Evolutionary conservation across 2,329 filamentous ascomycete species (phyloP).

Genomic region (Sporothrix brasiliensis): DNA sequence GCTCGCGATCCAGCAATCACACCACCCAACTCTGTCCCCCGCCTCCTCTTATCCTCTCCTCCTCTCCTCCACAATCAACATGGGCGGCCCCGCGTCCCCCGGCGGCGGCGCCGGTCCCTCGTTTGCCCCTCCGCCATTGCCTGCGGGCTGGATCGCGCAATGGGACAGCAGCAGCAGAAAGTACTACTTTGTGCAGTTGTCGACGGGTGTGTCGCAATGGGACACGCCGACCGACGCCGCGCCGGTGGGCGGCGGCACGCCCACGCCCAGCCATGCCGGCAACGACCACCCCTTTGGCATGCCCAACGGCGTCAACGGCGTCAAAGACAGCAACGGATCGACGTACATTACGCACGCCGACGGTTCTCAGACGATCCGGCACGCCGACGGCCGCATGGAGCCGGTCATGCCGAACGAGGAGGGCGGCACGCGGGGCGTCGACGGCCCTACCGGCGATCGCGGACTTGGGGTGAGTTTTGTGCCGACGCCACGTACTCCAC

Average conservation of each 20-base stretch:
- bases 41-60: too few species aligned
- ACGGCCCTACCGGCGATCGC: constrained; percentile 52
- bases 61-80: constrained; percentile 38
- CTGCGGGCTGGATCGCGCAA: constrained; percentile 69
- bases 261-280: constrained; percentile 56
- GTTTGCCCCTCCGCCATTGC: constrained; percentile 62
- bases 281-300: constrained; percentile 65
- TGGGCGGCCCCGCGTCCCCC: constrained; percentile 62
- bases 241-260: constrained; percentile 57
- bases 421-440: constrained; percentile 49
- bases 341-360: constrained; percentile 65
- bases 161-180: constrained; percentile 67
- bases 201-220: constrained; percentile 73
- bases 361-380: constrained; percentile 62
- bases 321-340: constrained; percentile 38
- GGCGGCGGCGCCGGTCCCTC: constrained; percentile 62
- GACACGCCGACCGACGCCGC: constrained; percentile 69
- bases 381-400: constrained; percentile 64
- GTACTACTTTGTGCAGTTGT: constrained; percentile 73
- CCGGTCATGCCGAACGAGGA: constrained; percentile 54
- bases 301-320: constrained; percentile 41
- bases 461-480: constrained; percentile 63
- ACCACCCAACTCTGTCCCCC: neutral
- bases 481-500: neutral
- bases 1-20: neutral